phyloP scores from a whole-genome alignment of 1,284 basidiomycete genomes.

The Leccinum fallax region DNA sequence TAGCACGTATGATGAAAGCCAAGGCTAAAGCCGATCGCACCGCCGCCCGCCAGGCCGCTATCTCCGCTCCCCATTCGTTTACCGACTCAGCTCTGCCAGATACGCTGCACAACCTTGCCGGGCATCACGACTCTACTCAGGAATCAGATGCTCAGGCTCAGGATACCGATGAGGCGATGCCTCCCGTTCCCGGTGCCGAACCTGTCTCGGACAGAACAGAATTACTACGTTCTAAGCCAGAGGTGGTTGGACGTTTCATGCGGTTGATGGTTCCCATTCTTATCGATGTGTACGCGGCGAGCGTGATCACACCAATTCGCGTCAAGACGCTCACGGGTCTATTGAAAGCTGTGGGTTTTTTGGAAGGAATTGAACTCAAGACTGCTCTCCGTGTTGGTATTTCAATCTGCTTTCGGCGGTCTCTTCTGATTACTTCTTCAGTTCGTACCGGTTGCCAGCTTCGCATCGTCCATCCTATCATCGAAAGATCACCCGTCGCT shows the following conservation, averaged over 20 bases:
- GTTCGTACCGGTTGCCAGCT: constrained; percentile 90
- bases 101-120: constrained; percentile 14
- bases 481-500: constrained; percentile 86
- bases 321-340: constrained; percentile 86
- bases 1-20: constrained; percentile 71
- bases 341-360: constrained; percentile 87
- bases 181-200: constrained; percentile 28
- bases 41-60: constrained; percentile 56
- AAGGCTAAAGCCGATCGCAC: constrained; percentile 78
- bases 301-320: constrained; percentile 83
- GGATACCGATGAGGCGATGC: constrained; percentile 40
- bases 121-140: constrained; percentile 30
- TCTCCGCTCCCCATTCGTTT: constrained; percentile 32
- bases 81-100: constrained; percentile 29
- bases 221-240: constrained; percentile 72
- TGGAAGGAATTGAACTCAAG: constrained; percentile 76
- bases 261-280: constrained; percentile 87
- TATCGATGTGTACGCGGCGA: constrained; percentile 94
- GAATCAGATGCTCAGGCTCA: constrained; percentile 37
- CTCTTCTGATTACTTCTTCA: constrained; percentile 36
- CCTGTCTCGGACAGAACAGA: constrained; percentile 62
- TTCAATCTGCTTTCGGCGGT: constrained; percentile 2
- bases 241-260: constrained; percentile 83
- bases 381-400: constrained; percentile 67
- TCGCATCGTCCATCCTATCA: constrained; percentile 89